Base-by-base conservation (phyloP, 371 early-diverging fungal species). In the Actinomortierella ambigua region DNA sequence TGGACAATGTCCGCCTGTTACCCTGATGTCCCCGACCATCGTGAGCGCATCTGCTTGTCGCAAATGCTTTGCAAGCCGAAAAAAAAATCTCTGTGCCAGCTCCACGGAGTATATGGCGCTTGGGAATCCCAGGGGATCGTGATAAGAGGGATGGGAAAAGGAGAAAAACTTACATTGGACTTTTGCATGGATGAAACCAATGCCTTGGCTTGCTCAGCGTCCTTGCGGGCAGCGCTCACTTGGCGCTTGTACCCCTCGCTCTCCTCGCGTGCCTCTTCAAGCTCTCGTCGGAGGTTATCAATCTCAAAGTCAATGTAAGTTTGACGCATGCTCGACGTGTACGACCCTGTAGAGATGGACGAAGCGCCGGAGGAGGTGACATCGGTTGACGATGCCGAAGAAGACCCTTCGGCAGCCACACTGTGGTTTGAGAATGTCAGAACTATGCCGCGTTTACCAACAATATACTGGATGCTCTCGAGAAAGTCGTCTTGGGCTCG, bases 401-500 rank as follows among this genome's bases (percentile, higher is more conserved):
- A 34, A 34, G 34, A 34, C 11, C 34, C 34, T 34, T 34, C 34
- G 0, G 73, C 44, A 11, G 26, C 53, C 22, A 20, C 13, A 27
- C 52, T 63, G 22, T 59, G 46, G 15, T 66, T 63, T 13, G 63
- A 23, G 40, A 61, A 51, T 15, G 55, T 75, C 5, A 65, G 39
- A 8, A 69, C 68, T 24, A 62, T 23, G 1, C 71, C 62, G 11
- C 79, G 24, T 53, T 86, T 86, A 8, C 88, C 86, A 14, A 83
- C 80, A 64, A 88, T 85, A 18, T 85, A 82, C 34, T 84, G 83
- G 18, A 73, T 66, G 0, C 59, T 47, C 39, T 73, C 67, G 61
- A 73, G 40, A 63, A 73, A 73, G 13, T 73, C 75, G 54, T 73
- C 75, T 24, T 73, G 61, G 15, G 67, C 66, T 28, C 57, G 27